These are phyloP conservation scores for Tephrocybe sp. DNA, from an alignment of 768 basidiomycete genomes.

Conservation along the genomic window DNA sequence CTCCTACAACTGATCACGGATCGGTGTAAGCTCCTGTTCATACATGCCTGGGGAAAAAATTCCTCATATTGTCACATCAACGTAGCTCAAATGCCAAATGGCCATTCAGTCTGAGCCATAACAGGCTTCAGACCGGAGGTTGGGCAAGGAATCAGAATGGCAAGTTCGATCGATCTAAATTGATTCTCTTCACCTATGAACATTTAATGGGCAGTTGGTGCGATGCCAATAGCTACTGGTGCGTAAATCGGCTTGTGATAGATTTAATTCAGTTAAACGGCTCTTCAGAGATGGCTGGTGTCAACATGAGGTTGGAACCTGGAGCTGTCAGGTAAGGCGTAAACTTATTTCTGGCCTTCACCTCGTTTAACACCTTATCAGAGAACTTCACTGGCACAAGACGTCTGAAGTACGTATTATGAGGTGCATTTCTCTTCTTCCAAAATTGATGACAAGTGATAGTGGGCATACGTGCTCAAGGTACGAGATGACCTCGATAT, in stretches of 20 bases:
- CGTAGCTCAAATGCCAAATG: conserved; percentile 51
- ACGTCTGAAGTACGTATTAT: conserved; percentile 38
- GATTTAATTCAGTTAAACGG: background rate
- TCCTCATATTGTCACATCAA: background rate
- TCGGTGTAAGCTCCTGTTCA: conserved; percentile 31
- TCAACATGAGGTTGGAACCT: conserved; percentile 51
- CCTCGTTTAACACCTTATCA: conserved; percentile 12
- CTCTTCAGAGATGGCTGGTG: conserved; percentile 40
- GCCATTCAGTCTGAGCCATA: conserved; percentile 56
- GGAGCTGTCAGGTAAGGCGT: conserved; percentile 45
- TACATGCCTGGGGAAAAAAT: background rate
- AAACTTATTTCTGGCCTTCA: background rate
- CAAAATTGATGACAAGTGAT: conserved; percentile 11
- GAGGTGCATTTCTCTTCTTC: background rate
- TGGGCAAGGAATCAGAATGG: conserved; percentile 61
- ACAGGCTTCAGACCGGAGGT: conserved; percentile 56
- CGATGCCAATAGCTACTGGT: conserved; percentile 53
- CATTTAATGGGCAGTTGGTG: conserved; percentile 28
- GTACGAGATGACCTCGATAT: conserved; percentile 16
- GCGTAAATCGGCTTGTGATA: background rate
- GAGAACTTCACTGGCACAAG: conserved; percentile 57
- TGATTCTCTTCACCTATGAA: background rate
- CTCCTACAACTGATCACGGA: conserved; percentile 45
- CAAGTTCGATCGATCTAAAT: conserved; percentile 18
- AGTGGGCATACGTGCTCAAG: conserved; percentile 56